A percentile compares a stretch with the other conserved stretches of the same genome.
Evolutionary conservation across 805 yeast genomes (phyloP).

Genomic region (Cyberlindnera maritima): DNA sequence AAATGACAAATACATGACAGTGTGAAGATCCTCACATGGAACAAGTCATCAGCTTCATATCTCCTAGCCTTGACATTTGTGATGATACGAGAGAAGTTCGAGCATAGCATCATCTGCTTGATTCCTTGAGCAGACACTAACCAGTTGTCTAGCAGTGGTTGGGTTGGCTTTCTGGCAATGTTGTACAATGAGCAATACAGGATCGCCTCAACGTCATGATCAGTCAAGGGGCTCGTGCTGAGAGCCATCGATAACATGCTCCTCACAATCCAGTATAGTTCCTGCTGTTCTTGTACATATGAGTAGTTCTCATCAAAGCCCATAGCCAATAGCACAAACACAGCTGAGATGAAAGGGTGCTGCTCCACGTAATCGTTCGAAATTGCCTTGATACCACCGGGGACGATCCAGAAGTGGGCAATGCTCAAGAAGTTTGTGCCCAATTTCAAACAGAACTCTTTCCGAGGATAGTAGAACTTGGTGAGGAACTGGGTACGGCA

Average conservation of each 20-base stretch:
- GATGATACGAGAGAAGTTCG: slow-evolving; percentile 42
- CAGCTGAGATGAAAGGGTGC: slow-evolving; percentile 55
- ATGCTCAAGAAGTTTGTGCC: slow-evolving; percentile 47
- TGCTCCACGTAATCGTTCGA: slow-evolving; percentile 42
- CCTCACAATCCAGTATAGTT: slow-evolving; percentile 46
- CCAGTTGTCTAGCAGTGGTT: slow-evolving; percentile 51
- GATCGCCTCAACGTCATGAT: slow-evolving; percentile 60
- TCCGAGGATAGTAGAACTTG: slow-evolving; percentile 43
- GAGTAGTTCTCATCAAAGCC: slow-evolving; percentile 51
- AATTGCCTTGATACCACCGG: slow-evolving; percentile 54
- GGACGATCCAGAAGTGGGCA: slow-evolving; percentile 61
- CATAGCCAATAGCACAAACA: slow-evolving; percentile 46
- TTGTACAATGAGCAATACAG: slow-evolving; percentile 53
- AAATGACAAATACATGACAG: slow-evolving; percentile 50
- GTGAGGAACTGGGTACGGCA: slow-evolving; percentile 42
- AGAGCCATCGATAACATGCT: slow-evolving; percentile 47
- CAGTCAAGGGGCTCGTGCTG: slow-evolving; percentile 50
- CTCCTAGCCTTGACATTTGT: slow-evolving; percentile 31
- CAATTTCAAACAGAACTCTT: slow-evolving; percentile 40
- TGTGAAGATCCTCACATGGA: slow-evolving; percentile 53
- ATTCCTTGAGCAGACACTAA: slow-evolving; percentile 50
- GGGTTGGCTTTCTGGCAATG: slow-evolving; percentile 52
- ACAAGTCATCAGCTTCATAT: slow-evolving; percentile 41
- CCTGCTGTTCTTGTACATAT: slow-evolving; percentile 46
- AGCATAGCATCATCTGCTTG: slow-evolving; percentile 44